Evolutionary conservation across 208 protist species (phyloP), one percentile per base, ranked within the genome.

Genomic region (Leishmania aethiopica): DNA sequence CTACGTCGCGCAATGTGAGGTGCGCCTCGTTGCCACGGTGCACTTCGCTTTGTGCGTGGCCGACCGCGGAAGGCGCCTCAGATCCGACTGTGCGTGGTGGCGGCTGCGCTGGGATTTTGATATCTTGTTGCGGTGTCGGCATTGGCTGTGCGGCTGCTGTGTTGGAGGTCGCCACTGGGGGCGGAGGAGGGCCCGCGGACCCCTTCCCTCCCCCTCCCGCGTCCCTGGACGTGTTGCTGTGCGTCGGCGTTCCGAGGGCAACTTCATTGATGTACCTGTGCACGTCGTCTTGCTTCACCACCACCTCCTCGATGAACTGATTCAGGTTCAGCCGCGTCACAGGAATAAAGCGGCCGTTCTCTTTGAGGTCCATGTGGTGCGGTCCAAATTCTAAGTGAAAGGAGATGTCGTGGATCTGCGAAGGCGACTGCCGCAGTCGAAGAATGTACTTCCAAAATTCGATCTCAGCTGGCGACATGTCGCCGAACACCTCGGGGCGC

Each of bases 311-410:
- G 59, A 86, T 81, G 66, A 93, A 93, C 60, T 88, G 67, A 40
- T 81, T 77, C 22, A 89, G 73, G 85, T 93, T 93, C 49, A 83
- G 45, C 69, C 83, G 83, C 22, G 82, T 85, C 37, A 93, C 83
- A 3, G 79, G 69, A 11, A 88, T 80, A 25, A 80, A 83, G 47
- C 77, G 66, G 28, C 80, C 87, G 60, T 90, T 88, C 25, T 71
- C 70, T 45, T 83, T 83, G 10, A 93, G 82, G 67, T 80, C 72
- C 17, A 91, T 79, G 51, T 62, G 53, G 35, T 72, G 64, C 13
- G 73, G 72, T 1, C 82, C 82, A 25, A 86, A 86, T 60, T 86
- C 82, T 28, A 86, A 37, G 45, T 80, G 82, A 53, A 86, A 86
- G 25, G 82, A 86, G 28, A 86, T 80, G 62, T 86, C 78, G 49